A percentile compares a stretch with the other conserved stretches of the same genome.
Conservation (phyloP, 495 filamentous ascomycete genomes). For the Trichoderma orchidacearum region DNA sequence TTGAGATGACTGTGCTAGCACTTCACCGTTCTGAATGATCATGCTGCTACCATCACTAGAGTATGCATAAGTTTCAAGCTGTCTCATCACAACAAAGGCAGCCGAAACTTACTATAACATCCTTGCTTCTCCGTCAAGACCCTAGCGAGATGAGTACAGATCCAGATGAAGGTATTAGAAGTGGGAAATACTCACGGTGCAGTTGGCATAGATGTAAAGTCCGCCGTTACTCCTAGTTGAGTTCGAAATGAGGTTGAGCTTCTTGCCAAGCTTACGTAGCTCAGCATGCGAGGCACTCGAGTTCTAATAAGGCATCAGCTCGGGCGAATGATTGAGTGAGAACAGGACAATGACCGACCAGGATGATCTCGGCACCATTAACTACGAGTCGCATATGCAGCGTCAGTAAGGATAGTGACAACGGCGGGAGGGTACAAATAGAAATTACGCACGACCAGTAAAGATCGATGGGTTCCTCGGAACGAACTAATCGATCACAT, state of each 20-base stretch:
- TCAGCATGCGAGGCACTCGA: slow-evolving; percentile 11
- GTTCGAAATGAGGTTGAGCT: slow-evolving; percentile 61
- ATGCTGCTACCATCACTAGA: slow-evolving; percentile 56
- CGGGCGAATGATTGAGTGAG: slow-evolving; percentile 28
- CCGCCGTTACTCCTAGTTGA: slow-evolving; percentile 65
- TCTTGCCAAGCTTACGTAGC: slow-evolving; percentile 60
- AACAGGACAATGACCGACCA: slow-evolving; percentile 58
- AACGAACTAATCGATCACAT: background rate
- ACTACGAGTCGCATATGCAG: no score
- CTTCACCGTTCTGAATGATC: slow-evolving; percentile 57
- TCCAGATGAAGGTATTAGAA: no score
- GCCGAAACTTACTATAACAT: no score
- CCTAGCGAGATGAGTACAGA: no score
- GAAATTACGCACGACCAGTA: background rate
- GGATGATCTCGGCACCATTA: slow-evolving; percentile 61
- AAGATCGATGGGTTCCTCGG: background rate
- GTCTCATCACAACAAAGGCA: background rate
- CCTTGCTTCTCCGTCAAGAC: no score
- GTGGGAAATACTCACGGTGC: no score
- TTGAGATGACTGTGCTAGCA: slow-evolving; percentile 58
- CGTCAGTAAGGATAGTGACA: no score
- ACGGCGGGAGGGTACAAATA: no score
- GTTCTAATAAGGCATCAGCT: background rate
- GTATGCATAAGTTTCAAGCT: slow-evolving; percentile 10
- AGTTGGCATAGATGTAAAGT: slow-evolving; percentile 64